Evolutionary conservation across 2,329 filamentous ascomycete species (phyloP), one percentile per base, ranked within the genome.

Genomic region (Scedosporium aurantiacum): DNA sequence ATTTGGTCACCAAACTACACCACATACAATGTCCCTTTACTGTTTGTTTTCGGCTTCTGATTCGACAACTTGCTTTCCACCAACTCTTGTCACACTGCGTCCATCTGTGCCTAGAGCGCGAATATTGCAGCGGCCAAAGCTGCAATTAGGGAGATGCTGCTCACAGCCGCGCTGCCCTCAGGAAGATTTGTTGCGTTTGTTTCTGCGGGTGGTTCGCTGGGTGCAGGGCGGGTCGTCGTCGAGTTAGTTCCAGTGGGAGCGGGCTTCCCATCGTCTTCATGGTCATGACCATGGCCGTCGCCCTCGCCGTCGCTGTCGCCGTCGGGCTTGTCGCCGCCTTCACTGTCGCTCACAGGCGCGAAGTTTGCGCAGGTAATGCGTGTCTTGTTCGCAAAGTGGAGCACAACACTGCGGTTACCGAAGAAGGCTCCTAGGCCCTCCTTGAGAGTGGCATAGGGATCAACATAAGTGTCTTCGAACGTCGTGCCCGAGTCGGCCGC

Each of bases 361-460:
- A 88, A 86, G 76, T 85, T 86, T 71, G 83, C 85, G 68, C 85
- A 88, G 7, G 79, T 80, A 66, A 88, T 80, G 64, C 85, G 80
- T 1, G 82, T 86, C 72, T 78, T 82, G 76, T 87, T 86, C 67
- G 76, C 75, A 65, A 79, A 84, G 74, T 89, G 86, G 63, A 89
- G 67, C 54, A 86, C 84, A 62, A 89, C 72, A 63, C 82, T 85
- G 63, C 82, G 79, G 74, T 88, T 85, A 55, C 83, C 85, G 63
- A 89, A 82, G 76, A 84, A 89, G 58, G 81, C 75, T 5, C 76
- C 76, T 47, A 76, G 72, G 41, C 78, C 79, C 14, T 76, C 69
- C 52, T 74, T 67, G 37, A 84, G 79, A 3, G 84, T 83, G n/a
- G 79, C 74, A 68, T 79, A 89, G 23, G 73, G 70, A 68, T 89